Evolutionary conservation across 148 eudicot genomes (phyloP).

Genomic region (Euryodendron excelsum): DNA sequence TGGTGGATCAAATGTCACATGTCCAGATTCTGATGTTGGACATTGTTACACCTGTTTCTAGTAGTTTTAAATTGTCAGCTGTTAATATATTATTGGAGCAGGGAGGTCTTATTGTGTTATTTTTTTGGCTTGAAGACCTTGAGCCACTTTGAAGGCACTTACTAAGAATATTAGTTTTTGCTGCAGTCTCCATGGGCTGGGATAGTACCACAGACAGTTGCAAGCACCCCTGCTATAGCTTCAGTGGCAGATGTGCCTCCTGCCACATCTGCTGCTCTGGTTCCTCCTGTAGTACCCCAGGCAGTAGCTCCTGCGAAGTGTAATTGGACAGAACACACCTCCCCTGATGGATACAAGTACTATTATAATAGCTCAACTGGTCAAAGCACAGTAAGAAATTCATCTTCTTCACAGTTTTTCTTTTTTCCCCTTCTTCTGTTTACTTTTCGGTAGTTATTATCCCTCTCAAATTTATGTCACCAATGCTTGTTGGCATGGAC

Average conservation of each 20-base stretch:
- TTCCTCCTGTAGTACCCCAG: conserved; percentile 29
- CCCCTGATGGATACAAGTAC: conserved; percentile 93
- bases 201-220: conserved; percentile 41
- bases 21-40: no score
- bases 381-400: conserved; percentile 79
- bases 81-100: no score
- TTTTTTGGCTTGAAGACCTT: background rate
- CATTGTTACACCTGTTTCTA: no score
- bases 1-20: no score
- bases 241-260: conserved; percentile 42
- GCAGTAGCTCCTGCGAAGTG: conserved; percentile 48
- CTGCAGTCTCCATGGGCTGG: conserved; percentile 66
- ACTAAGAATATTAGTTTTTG: background rate
- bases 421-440: background rate
- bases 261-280: conserved; percentile 36
- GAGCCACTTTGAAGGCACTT: background rate
- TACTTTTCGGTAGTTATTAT: background rate
- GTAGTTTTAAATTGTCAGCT: no score
- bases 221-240: conserved; percentile 29
- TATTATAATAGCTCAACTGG: conserved; percentile 78
- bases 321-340: conserved; percentile 92
- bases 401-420: conserved; percentile 3
- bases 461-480: background rate
- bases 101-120: background rate
- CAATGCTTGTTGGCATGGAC: conserved; percentile 12